These are phyloP conservation scores for Tympanopsis confertula DNA, from an alignment of 2,329 filamentous ascomycete genomes.

Conservation along the genomic window DNA sequence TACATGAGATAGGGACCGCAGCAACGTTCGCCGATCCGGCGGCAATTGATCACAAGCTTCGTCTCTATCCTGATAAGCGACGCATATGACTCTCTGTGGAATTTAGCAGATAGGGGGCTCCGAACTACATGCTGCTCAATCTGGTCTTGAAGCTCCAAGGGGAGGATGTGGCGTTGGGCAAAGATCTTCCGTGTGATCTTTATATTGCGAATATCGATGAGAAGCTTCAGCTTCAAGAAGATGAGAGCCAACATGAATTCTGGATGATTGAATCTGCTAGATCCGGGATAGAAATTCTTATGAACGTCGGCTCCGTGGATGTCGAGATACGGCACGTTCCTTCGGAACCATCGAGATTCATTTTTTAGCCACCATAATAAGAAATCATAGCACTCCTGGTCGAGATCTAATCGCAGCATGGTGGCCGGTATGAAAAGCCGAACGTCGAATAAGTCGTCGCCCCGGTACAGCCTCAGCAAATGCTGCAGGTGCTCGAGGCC, in stretches of 20 bases:
- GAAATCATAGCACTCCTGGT: constrained; percentile 38
- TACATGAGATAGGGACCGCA: constrained; percentile 4
- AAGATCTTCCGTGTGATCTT: constrained; percentile 9
- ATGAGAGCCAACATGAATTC: constrained; percentile 6
- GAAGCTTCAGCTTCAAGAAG: constrained; percentile 14
- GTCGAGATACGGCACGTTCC: constrained; percentile 6
- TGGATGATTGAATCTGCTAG: constrained; percentile 3
- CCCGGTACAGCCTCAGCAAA: constrained; percentile 29
- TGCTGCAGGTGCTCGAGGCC: constrained; percentile 26
- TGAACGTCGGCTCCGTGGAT: constrained; percentile 9
- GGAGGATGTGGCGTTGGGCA: constrained; percentile 5
- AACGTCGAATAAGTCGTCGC: constrained; percentile 31
- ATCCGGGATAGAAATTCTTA: constrained; percentile 6
- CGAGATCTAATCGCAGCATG: constrained; percentile 30
- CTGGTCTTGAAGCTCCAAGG: constrained; percentile 7
- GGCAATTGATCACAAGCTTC: constrained; percentile 5
- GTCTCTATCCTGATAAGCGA: constrained; percentile 4
- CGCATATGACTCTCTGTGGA: constrained; percentile 3
- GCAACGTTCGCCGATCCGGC: constrained; percentile 1
- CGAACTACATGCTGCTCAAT: constrained; percentile 10
- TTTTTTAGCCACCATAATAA: constrained; percentile 16
- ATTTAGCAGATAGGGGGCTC: constrained; percentile 10
- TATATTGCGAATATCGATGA: constrained; percentile 14
- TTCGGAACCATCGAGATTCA: neutral
- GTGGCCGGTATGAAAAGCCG: constrained; percentile 25